Percentiles rank a stretch among this genome's conserved stretches.
Evolutionary conservation across 768 basidiomycete genomes (phyloP).

Genomic region (Suillus americanus): DNA sequence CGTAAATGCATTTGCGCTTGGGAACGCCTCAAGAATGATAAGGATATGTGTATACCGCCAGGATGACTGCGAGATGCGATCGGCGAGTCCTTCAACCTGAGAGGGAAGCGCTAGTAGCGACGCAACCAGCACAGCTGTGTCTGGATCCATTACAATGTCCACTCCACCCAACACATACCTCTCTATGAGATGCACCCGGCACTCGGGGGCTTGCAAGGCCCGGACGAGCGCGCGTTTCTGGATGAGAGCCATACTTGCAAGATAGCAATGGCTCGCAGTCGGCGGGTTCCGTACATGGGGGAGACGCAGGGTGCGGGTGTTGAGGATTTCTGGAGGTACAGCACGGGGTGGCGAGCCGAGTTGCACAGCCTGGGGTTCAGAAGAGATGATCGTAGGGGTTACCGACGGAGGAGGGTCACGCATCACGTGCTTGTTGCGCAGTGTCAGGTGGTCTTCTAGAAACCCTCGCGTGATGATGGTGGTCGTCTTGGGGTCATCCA

Average conservation of each 20-base stretch:
- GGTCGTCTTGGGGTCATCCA: neutral
- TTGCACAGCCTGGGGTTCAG: neutral
- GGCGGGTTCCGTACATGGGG: slow-evolving; percentile 34
- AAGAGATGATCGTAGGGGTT: neutral
- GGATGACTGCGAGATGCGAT: slow-evolving; percentile 52
- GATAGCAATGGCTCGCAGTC: slow-evolving; percentile 53
- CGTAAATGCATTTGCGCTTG: slow-evolving; percentile 41
- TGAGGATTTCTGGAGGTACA: slow-evolving; percentile 42
- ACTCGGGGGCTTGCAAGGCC: slow-evolving; percentile 43
- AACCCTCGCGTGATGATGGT: neutral
- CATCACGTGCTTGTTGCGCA: neutral
- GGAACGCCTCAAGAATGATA: slow-evolving; percentile 69
- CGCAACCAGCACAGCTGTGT: slow-evolving; percentile 54
- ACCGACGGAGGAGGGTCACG: neutral
- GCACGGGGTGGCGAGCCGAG: slow-evolving; percentile 16
- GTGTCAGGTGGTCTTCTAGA: neutral
- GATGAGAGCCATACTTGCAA: slow-evolving; percentile 66
- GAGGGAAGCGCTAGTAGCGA: slow-evolving; percentile 49
- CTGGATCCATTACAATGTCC: slow-evolving; percentile 68
- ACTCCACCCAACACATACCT: slow-evolving; percentile 57
- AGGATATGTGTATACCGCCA: slow-evolving; percentile 59
- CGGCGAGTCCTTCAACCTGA: slow-evolving; percentile 43
- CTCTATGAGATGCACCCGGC: slow-evolving; percentile 60
- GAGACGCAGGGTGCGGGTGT: slow-evolving; percentile 44
- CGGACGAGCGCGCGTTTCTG: slow-evolving; percentile 66